Evolutionary conservation across 306 rosid genomes (phyloP).

Genomic region (Rosa persica): DNA sequence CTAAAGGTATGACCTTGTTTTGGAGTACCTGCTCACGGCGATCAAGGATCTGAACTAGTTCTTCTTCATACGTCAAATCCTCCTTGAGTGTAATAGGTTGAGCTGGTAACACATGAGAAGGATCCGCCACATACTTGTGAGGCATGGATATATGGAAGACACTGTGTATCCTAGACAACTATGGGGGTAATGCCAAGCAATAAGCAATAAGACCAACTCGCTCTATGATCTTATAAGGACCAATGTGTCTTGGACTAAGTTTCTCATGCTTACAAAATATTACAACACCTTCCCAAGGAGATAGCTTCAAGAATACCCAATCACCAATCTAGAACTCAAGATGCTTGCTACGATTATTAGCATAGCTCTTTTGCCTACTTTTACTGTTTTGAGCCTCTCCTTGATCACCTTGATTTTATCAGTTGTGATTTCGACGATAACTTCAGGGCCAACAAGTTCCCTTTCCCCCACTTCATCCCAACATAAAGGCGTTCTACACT

Average conservation of each 20-base stretch:
- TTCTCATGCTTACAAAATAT: neutral
- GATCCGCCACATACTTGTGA: neutral
- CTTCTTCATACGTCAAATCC: neutral
- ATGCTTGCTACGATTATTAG: neutral
- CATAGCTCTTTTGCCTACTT: neutral
- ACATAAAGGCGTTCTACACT: neutral
- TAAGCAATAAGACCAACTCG: neutral
- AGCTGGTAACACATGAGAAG: neutral
- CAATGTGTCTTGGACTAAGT: neutral
- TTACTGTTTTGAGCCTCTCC: too few relatives aligned
- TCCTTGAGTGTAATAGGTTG: neutral
- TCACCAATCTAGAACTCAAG: neutral
- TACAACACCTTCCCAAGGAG: neutral
- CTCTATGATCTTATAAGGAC: neutral
- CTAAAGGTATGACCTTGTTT: neutral
- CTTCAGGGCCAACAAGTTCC: neutral
- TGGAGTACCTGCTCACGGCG: neutral
- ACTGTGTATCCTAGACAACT: neutral
- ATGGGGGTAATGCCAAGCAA: accelerated
- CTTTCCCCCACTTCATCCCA: neutral
- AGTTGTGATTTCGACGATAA: too few relatives aligned
- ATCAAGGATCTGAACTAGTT: neutral
- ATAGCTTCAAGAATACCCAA: too few relatives aligned
- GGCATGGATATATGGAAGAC: neutral
- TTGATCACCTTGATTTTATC: too few relatives aligned